phyloP scores from a whole-genome alignment of 2,329 filamentous ascomycete species.

The Hypoxylon sp. region DNA sequence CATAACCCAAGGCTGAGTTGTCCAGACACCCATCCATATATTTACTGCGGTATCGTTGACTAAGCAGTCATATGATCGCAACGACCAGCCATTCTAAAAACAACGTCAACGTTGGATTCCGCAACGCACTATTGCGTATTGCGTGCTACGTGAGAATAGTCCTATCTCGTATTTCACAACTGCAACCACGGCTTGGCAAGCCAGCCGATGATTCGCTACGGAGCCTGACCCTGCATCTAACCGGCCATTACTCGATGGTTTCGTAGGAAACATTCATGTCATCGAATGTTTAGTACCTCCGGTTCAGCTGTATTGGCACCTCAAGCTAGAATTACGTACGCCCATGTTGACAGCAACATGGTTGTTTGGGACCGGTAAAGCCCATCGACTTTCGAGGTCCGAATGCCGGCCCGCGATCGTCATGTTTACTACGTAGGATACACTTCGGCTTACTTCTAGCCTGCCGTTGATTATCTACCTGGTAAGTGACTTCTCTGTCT shows the following conservation, averaged over 20 bases:
- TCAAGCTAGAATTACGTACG: background rate
- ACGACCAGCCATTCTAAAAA: background rate
- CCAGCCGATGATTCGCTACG: slow-evolving; percentile 26
- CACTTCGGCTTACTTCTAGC: background rate
- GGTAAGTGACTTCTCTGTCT: background rate
- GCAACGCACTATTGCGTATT: background rate
- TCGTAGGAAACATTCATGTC: slow-evolving; percentile 11
- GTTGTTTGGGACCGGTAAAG: background rate
- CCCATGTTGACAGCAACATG: background rate
- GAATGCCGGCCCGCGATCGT: background rate
- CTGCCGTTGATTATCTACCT: background rate
- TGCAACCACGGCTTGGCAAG: slow-evolving; percentile 38
- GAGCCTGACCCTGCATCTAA: slow-evolving; percentile 13
- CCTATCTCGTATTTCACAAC: slow-evolving; percentile 40
- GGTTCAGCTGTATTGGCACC: background rate
- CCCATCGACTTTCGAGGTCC: background rate
- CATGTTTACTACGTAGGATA: background rate
- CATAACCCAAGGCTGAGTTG: slow-evolving; percentile 7
- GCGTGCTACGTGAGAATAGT: slow-evolving; percentile 17
- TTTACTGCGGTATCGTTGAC: background rate
- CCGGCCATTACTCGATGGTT: slow-evolving; percentile 15
- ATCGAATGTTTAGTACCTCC: slow-evolving; percentile 7
- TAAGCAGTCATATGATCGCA: background rate
- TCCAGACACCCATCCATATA: background rate
- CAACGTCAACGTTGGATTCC: slow-evolving; percentile 1